Percentiles rank a stretch among this genome's conserved stretches.
Evolutionary conservation across 306 rosid genomes (phyloP).

Genomic region (Malus sylvestris): DNA sequence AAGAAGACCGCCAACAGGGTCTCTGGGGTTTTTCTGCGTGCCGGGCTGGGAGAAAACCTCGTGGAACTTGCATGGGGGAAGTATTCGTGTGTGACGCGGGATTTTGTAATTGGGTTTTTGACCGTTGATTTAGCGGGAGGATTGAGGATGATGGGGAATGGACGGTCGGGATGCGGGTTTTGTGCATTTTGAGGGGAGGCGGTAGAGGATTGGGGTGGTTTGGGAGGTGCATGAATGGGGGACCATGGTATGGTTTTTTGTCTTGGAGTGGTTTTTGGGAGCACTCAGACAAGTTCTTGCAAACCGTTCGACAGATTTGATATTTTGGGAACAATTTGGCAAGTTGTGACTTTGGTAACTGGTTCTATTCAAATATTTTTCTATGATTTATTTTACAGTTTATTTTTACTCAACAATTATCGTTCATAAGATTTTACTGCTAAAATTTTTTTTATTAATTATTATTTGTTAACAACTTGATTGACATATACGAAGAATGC

Average conservation of each 20-base stretch:
- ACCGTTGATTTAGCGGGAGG: not conserved
- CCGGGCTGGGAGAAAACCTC: not conserved
- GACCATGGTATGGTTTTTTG: not conserved
- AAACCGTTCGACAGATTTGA: no score
- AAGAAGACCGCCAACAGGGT: not conserved
- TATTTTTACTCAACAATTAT: not conserved
- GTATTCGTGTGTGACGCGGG: not conserved
- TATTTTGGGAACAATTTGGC: not conserved
- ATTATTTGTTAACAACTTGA: no score
- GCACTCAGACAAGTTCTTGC: no score
- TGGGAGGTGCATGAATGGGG: not conserved
- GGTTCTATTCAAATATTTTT: not conserved
- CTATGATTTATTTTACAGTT: no score
- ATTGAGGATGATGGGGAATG: not conserved
- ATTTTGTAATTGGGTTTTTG: not conserved
- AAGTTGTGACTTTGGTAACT: no score
- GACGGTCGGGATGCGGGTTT: not conserved
- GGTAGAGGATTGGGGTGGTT: not conserved
- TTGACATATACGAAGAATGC: no score
- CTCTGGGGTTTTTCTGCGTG: conserved; percentile 1
- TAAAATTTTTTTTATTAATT: no score
- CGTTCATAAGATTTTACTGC: no score
- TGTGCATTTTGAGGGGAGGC: not conserved
- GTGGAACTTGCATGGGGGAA: not conserved
- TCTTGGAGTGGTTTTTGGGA: not conserved